These are phyloP conservation scores for Zygoascus sp. DNA, from an alignment of 1,139 yeast species.

Conservation along the genomic window DNA sequence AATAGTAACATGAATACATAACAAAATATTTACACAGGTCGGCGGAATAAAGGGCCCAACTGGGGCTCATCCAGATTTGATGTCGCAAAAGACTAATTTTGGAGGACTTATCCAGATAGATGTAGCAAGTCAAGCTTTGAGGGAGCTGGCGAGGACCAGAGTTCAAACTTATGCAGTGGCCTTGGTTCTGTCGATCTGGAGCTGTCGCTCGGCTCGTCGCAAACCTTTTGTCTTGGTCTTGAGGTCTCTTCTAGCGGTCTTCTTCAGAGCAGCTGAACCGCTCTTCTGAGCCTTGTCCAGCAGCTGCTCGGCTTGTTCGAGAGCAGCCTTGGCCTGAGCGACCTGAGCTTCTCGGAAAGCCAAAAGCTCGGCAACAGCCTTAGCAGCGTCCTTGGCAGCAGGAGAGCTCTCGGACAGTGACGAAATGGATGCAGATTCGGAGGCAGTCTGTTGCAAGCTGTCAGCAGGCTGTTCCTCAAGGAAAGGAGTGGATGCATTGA, in stretches of 20 bases:
- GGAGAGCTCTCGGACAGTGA: background rate
- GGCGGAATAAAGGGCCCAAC: too few relatives aligned
- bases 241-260: conserved; percentile 8
- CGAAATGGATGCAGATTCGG: conserved; percentile 1
- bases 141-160: too few relatives aligned
- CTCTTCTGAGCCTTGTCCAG: conserved; percentile 7
- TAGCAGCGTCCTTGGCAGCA: background rate
- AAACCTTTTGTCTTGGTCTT: conserved; percentile 12
- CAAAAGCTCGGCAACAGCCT: background rate
- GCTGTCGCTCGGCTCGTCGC: conserved; percentile 12
- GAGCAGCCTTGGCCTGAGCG: conserved; percentile 5
- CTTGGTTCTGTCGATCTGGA: conserved; percentile 6
- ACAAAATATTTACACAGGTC: background rate
- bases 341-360: conserved; percentile 9
- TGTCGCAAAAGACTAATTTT: too few relatives aligned
- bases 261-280: conserved; percentile 11
- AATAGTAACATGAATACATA: background rate
- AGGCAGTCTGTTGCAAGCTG: too few relatives aligned
- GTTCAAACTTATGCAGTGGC: too few relatives aligned
- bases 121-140: too few relatives aligned
- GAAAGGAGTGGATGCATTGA: conserved; percentile 1
- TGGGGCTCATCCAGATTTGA: too few relatives aligned
- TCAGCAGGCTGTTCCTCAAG: background rate
- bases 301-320: conserved; percentile 5
- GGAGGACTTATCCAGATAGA: too few relatives aligned